phyloP scores from a whole-genome alignment of 371 early-diverging fungal species.

The Mucor indicus region DNA sequence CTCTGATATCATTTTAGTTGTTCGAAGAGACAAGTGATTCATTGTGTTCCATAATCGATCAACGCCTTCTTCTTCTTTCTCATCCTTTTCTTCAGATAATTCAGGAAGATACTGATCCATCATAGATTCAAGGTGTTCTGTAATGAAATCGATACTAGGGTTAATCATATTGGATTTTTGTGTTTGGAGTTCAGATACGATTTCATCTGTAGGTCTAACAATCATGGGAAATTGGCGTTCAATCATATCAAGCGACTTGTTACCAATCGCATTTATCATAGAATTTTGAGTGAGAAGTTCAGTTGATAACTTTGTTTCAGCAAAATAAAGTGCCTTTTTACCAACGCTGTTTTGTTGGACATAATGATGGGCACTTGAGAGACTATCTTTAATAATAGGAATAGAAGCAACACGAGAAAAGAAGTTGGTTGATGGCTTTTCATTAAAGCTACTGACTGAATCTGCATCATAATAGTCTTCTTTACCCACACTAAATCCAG shows the following conservation, averaged over 20 bases:
- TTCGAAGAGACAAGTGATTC: conserved; percentile 10
- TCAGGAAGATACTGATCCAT: conserved; percentile 18
- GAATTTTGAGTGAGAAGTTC: conserved; percentile 4
- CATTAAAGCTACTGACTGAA: neutral
- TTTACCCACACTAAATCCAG: conserved; percentile 19
- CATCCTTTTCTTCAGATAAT: neutral
- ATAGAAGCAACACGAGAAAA: conserved; percentile 18
- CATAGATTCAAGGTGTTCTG: conserved; percentile 7
- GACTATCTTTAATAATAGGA: conserved; percentile 23
- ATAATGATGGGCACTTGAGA: conserved; percentile 13
- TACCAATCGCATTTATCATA: conserved; percentile 14
- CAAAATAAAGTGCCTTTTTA: conserved; percentile 20
- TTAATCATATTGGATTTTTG: conserved; percentile 2
- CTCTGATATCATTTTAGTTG: conserved; percentile 9
- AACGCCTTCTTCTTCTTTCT: neutral
- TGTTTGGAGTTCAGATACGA: neutral
- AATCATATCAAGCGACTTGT: conserved; percentile 18
- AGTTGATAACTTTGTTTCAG: conserved; percentile 16
- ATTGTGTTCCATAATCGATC: conserved; percentile 5
- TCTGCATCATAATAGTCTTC: conserved; percentile 6
- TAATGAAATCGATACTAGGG: conserved; percentile 13
- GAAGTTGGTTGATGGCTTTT: conserved; percentile 2
- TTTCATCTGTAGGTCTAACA: conserved; percentile 13
- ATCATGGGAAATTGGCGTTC: conserved; percentile 15
- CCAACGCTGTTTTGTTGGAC: conserved; percentile 17